These are phyloP conservation scores for Saccharomycopsis schoenii DNA, from an alignment of 805 yeast genomes.

Conservation along the genomic window DNA sequence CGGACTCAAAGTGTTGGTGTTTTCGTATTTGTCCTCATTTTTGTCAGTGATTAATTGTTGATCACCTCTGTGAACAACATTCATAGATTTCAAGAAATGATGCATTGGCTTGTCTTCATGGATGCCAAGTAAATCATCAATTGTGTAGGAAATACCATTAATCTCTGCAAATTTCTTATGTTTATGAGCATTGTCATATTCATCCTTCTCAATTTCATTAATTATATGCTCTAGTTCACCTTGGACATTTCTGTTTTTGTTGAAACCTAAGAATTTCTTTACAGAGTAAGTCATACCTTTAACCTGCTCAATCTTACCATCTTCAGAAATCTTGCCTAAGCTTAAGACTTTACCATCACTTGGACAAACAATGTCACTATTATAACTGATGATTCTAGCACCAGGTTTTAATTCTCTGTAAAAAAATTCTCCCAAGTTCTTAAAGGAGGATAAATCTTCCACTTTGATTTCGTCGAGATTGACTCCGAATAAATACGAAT, in stretches of 20 bases:
- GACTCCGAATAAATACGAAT: conserved; percentile 76
- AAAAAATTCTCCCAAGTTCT: conserved; percentile 83
- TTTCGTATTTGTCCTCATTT: conserved; percentile 23
- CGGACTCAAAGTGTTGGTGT: conserved; percentile 11
- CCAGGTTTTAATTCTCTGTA: conserved; percentile 74
- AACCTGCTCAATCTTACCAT: conserved; percentile 91
- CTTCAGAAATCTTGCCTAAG: conserved; percentile 61
- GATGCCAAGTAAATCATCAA: conserved; percentile 55
- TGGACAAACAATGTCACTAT: conserved; percentile 69
- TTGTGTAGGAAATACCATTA: conserved; percentile 62
- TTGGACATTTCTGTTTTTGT: conserved; percentile 23
- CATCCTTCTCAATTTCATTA: conserved; percentile 25
- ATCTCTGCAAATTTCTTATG: conserved; percentile 69
- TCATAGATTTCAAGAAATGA: conserved; percentile 36
- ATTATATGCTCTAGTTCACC: conserved; percentile 22
- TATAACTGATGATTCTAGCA: conserved; percentile 62
- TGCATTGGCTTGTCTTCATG: conserved; percentile 34
- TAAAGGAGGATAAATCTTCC: conserved; percentile 62
- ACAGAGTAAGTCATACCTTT: conserved; percentile 92
- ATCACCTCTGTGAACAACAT: conserved; percentile 61
- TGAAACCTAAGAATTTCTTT: conserved; percentile 74
- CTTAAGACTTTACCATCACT: conserved; percentile 88
- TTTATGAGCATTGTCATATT: conserved; percentile 27
- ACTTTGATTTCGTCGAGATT: conserved; percentile 84
- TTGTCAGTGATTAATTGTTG: conserved; percentile 18